Evolutionary conservation across 2,329 filamentous ascomycete genomes (phyloP).

Genomic region (Chaetomium olivaceum): DNA sequence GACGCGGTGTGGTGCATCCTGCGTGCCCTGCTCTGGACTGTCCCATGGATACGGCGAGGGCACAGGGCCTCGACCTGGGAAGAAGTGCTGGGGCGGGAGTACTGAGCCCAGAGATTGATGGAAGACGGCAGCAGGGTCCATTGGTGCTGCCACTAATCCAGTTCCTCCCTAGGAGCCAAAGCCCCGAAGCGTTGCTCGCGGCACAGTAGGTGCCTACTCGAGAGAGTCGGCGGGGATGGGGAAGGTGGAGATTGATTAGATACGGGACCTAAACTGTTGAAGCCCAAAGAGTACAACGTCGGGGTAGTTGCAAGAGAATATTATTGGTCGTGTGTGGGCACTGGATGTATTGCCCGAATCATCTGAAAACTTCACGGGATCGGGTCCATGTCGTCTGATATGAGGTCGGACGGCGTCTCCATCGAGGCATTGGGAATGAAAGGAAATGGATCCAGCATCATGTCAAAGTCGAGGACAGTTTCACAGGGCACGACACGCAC

Average conservation of each 20-base stretch:
- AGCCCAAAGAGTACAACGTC: neutral
- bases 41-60: slow-evolving; percentile 38
- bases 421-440: slow-evolving; percentile 1
- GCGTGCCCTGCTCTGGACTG: slow-evolving; percentile 51
- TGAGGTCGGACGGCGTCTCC: neutral
- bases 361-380: neutral
- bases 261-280: neutral
- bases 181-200: neutral
- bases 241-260: neutral
- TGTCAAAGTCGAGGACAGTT: neutral
- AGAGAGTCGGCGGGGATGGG: neutral
- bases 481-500: neutral
- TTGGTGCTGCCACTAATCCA: slow-evolving; percentile 35
- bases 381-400: neutral
- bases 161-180: neutral
- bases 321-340: neutral
- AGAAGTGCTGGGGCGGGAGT: slow-evolving; percentile 27
- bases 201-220: neutral
- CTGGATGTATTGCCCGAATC: neutral
- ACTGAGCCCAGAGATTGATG: slow-evolving; percentile 56
- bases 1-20: slow-evolving; percentile 60
- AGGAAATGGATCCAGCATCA: neutral
- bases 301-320: neutral
- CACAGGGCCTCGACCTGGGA: slow-evolving; percentile 34
- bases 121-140: slow-evolving; percentile 63